A percentile compares a stretch with the other conserved stretches of the same genome.
Conservation (phyloP, 305 asterid genomes). For the Coffea humblotiana region DNA sequence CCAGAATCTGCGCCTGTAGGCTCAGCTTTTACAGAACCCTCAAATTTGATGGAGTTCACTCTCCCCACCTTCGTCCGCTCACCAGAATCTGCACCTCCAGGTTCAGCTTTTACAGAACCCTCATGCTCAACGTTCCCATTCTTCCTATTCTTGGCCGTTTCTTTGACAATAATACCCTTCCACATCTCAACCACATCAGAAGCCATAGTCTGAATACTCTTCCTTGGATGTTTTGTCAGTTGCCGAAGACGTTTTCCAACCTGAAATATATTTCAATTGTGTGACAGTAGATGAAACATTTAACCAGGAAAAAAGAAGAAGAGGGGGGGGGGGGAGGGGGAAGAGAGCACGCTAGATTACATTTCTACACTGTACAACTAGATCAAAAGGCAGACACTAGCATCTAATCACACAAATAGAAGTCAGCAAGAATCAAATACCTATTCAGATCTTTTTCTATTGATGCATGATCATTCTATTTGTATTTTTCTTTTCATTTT, state of each 20-base stretch:
- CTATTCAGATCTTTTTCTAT: neutral
- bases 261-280: slow-evolving; percentile 35
- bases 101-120: slow-evolving; percentile 37
- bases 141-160: slow-evolving; percentile 54
- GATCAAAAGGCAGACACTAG: neutral
- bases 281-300: neutral
- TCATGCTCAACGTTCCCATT: slow-evolving; percentile 39
- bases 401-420: neutral
- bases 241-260: slow-evolving; percentile 87
- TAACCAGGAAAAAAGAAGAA: neutral
- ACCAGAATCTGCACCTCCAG: slow-evolving; percentile 30
- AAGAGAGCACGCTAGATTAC: neutral
- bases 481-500: too few species aligned
- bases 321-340: too few species aligned
- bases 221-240: slow-evolving; percentile 78
- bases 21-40: slow-evolving; percentile 22
- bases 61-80: slow-evolving; percentile 34
- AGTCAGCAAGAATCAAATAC: neutral
- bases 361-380: neutral
- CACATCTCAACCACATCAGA: slow-evolving; percentile 78
- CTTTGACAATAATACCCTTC: slow-evolving; percentile 73
- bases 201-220: slow-evolving; percentile 72
- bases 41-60: slow-evolving; percentile 16
- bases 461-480: neutral
- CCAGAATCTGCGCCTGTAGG: slow-evolving; percentile 21